Evolutionary conservation across 2,329 filamentous ascomycete species (phyloP), one percentile per base, ranked within the genome.

Genomic region (Byssochlamys sp.): DNA sequence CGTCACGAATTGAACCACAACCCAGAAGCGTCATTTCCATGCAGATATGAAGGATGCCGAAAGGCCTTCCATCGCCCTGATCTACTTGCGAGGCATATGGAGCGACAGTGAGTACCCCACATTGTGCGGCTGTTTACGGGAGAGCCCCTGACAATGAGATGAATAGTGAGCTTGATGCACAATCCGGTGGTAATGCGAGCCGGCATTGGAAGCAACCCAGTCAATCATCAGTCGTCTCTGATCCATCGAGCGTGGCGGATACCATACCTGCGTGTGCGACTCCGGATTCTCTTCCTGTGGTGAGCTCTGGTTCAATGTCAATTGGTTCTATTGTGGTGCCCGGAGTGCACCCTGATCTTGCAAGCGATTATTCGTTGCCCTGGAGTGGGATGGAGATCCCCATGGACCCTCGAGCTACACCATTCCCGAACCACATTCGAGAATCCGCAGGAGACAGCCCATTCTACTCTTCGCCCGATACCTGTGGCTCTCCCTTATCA

Each of bases 1-100:
- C 76, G 77, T 50, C 77, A 80, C 70, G 76, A 80, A 63, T 66
- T 78, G 58, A 80, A 80, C 62, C 77, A 80, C 67, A 79, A 77
- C 60, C 73, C 77, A 4, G 74, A 78, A 59, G 74, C 76, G 28
- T 66, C 71, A 7, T 79, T 74, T 60, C 71, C 69, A 24, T 80
- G 77, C 63, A 67, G 69, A 25, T 67, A 75, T 31, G 65, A 66
- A 58, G 74, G 73, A 56, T 80, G 77, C 67, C 72, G 72, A 54
- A 78, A 78, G 61, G 72, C 75, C 25, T 80, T 80, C 60, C 77
- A 78, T 60, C 75, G 77, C 12, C 65, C 73, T 28, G 77, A 80
- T 65, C 66, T 80, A 51, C 69, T 79, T 52, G 67, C 74, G 33
- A 73, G 77, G 28, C 77, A 80, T 64, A 75, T 78, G 69, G 77